Conservation (phyloP, 73 alveolate genomes). For the Urostyla sp. region DNA sequence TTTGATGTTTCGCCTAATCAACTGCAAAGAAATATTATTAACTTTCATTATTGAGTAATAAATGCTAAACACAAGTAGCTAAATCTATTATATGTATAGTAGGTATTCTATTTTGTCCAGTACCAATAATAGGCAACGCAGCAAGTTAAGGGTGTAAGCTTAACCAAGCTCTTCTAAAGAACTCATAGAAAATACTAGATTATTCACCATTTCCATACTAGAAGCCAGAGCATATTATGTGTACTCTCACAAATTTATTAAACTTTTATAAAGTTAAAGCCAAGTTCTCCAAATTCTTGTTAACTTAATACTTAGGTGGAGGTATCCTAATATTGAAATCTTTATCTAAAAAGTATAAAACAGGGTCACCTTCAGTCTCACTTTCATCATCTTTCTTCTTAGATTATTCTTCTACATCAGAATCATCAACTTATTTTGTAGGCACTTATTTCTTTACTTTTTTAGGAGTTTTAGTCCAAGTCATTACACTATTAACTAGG, state of each 20-base stretch:
- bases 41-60: constrained; percentile 55
- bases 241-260: constrained; percentile 87
- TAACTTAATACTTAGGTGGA: constrained; percentile 77
- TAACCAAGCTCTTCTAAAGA: constrained; percentile 88
- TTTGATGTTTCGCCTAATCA: constrained; percentile 88
- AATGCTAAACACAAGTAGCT: constrained; percentile 74
- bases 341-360: constrained; percentile 82
- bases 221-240: constrained; percentile 95
- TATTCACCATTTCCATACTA: constrained; percentile 96
- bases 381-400: constrained; percentile 62
- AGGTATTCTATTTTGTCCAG: constrained; percentile 93
- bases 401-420: constrained; percentile 54
- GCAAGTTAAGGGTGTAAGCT: constrained; percentile 16
- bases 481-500: constrained; percentile 88
- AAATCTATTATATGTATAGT: constrained; percentile 96
- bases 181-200: constrained; percentile 76
- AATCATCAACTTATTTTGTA: constrained; percentile 30
- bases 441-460: constrained; percentile 74
- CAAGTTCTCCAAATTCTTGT: constrained; percentile 87
- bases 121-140: constrained; percentile 63
- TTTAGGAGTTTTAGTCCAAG: constrained; percentile 93
- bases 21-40: constrained; percentile 90
- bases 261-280: constrained; percentile 73
- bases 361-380: constrained; percentile 61
- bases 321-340: constrained; percentile 88